Base-by-base conservation (phyloP, 768 basidiomycete species). In the Lentinula lateritia region DNA sequence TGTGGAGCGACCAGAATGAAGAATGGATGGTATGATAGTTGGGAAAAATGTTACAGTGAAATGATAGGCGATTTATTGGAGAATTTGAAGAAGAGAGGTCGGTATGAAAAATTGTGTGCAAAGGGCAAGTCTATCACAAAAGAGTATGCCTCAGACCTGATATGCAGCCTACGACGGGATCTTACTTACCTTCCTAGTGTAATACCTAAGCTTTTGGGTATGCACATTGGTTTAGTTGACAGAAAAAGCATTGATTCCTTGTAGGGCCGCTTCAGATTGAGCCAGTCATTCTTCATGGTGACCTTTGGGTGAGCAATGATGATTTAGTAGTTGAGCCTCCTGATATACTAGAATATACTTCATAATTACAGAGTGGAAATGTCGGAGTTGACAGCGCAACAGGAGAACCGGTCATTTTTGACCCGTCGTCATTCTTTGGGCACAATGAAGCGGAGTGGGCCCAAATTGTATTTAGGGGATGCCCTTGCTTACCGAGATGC, bases 401-500 rank as follows among this genome's bases (percentile, higher is more conserved):
- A 6, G 82, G 80, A 5, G 71, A 84, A 58, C 88, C 91, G 0
- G 73, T 90, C 0, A 86, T 92, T 45, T 92, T 85, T 64, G 90
- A 93, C 66, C 89, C 90, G 2, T 85, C 90, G 2, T 89, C 88
- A 4, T 89, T 85, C 68, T 92, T 82, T 65, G 91, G 91, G 2
- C 91, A 92, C 66, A 87, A 87, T 62, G 91, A 93, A 74, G 86
- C 87, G 13, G 91, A 93, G 91, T 92, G 66, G 73, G 84, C 71
- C 28, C 23, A 35, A 9, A 4, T n/a, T 18, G n/a, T 15, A 59
- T 7, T 46, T 20, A 35, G 10, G 1, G 13, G 2, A 16, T 13
- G 20, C 34, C 12, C 28, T 28, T 42, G 60, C 28, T 60, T n/a
- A 55, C 36, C 34, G 32, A 13, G 36, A 50, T 18, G 34, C 57